Conservation (phyloP, 2,329 filamentous ascomycete genomes). For the Paraphoma chrysanthemicola region DNA sequence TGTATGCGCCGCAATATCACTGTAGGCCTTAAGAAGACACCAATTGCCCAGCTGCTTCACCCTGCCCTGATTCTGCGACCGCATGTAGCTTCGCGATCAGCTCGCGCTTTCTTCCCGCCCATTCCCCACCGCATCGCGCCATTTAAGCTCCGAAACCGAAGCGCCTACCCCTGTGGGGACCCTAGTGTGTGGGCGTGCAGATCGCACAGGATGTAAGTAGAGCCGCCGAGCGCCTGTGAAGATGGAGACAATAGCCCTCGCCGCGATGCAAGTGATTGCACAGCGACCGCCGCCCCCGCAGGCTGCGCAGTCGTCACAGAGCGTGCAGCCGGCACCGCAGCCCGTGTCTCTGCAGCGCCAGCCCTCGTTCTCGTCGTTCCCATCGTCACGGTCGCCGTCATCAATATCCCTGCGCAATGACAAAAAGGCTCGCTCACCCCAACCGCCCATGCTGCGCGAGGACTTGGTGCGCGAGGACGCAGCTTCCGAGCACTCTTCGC, state of each 20-base stretch:
- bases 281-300: conserved; percentile 25
- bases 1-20: conserved; percentile 4
- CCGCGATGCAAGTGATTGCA: conserved; percentile 38
- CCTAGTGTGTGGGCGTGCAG: conserved; percentile 25
- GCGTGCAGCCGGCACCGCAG: conserved; percentile 17
- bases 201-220: conserved; percentile 18
- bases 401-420: conserved; percentile 45
- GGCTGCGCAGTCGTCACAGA: too few relatives aligned
- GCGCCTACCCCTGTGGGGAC: conserved; percentile 21
- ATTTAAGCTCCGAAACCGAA: background rate
- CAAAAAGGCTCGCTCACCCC: conserved; percentile 43
- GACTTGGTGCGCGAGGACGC: conserved; percentile 42
- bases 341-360: conserved; percentile 44
- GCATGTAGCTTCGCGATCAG: background rate
- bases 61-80: background rate
- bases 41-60: background rate
- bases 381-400: conserved; percentile 49
- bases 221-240: conserved; percentile 14
- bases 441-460: conserved; percentile 43
- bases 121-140: background rate
- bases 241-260: conserved; percentile 25
- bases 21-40: background rate
- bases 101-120: background rate
- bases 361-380: conserved; percentile 53
- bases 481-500: conserved; percentile 36